Conservation (phyloP, 192 early-diverging fungal genomes). For the Funneliformis geosporum region DNA sequence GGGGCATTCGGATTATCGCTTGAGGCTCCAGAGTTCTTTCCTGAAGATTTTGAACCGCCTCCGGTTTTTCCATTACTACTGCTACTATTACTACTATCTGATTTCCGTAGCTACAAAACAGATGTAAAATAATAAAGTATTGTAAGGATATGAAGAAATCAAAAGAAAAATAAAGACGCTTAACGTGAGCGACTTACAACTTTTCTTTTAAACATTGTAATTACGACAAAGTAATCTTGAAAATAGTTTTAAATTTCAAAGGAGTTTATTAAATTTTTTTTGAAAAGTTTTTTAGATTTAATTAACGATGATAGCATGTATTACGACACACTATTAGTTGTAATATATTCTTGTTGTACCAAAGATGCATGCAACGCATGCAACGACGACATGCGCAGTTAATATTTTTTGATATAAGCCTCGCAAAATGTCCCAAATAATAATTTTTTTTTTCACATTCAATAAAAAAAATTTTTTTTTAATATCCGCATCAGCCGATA, state of each 20-base stretch:
- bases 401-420: not conserved
- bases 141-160: not conserved
- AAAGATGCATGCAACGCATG: not conserved
- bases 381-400: slow-evolving; percentile 7
- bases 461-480: too few species aligned
- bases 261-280: not conserved
- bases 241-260: not conserved
- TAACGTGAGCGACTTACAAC: not conserved
- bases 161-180: not conserved
- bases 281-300: not conserved
- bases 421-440: not conserved
- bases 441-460: too few species aligned
- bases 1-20: slow-evolving; percentile 2
- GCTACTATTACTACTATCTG: slow-evolving; percentile 5
- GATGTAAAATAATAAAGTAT: not conserved
- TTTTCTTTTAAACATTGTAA: slow-evolving; percentile 16
- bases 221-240: not conserved
- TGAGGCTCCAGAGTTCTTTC: slow-evolving; percentile 11
- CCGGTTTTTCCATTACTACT: slow-evolving; percentile 31
- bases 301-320: slow-evolving; percentile 9
- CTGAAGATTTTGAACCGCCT: slow-evolving; percentile 20
- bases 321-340: not conserved
- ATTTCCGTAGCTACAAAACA: slow-evolving; percentile 25
- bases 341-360: not conserved
- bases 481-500: too few species aligned